Base-by-base conservation (phyloP, 2,329 filamentous ascomycete genomes). In the Sclerotinia minor region DNA sequence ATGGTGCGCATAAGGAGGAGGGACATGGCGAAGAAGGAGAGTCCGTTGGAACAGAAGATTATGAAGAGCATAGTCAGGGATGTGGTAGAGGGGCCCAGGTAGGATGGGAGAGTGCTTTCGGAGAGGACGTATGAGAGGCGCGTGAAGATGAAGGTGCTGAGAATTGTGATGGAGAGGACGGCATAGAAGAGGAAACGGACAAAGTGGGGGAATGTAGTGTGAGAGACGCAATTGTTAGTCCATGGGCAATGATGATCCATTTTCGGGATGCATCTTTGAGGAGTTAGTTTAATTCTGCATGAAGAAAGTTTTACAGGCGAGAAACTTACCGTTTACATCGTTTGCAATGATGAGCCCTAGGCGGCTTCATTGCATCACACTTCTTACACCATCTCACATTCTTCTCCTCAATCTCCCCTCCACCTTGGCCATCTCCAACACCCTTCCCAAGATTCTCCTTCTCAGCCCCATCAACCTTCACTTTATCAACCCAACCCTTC, bases 211-310 rank as follows among this genome's bases (percentile, higher is more conserved):
- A 93, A 91, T 0, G 90, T 94, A 69, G 88, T 89, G 78, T 93
- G 85, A 17, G 90, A 93, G 65, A 95, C 90, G 80, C 92, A 96
- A 79, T 94, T 94, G 69, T 80, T 82, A 4, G 91, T 94, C 92
- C 92, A 95, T 3, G 92, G 91, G 76, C 92, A 95, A 80, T 96
- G 91, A 79, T 93, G 90, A 79, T 94, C 91, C 91, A 94, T 94
- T 79, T 87, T 90, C 49, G 90, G 89, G 60, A 93, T 85, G 78
- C 91, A 93, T 73, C 81, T 83, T 32, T n/a, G 38, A 35, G 1
- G 1, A 24, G 65, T 71, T 32, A 73, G 64, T 49, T 15, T 32
- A 21, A 21, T 11, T 13, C 3, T 13, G 21, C 38, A 21, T 19
- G 3, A 6, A 4, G 35, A 9, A 35, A 35, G 5, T 2, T 24